Conservation (phyloP, 805 yeast genomes). For the Wickerhamiella qilinensis region DNA sequence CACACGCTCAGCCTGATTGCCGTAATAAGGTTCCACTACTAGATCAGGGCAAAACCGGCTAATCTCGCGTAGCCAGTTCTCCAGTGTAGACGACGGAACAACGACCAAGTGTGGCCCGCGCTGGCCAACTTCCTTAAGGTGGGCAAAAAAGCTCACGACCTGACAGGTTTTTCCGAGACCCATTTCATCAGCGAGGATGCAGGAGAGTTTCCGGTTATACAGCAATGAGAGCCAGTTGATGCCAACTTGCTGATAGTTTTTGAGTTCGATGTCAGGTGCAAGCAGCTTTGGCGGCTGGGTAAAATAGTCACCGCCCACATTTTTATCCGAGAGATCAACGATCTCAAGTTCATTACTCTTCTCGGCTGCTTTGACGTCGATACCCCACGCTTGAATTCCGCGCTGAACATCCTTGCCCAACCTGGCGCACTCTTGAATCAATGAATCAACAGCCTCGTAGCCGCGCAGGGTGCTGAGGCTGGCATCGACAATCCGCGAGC, state of each 20-base stretch:
- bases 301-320: constrained; percentile 26
- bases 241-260: constrained; percentile 93
- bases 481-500: constrained; percentile 58
- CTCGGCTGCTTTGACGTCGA: constrained; percentile 41
- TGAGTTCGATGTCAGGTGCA: constrained; percentile 47
- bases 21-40: constrained; percentile 84
- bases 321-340: constrained; percentile 30
- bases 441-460: constrained; percentile 86
- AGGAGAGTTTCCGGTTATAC: constrained; percentile 64
- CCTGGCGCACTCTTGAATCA: constrained; percentile 66
- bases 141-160: constrained; percentile 82
- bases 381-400: constrained; percentile 80
- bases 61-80: constrained; percentile 94
- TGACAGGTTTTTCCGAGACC: constrained; percentile 93
- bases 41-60: constrained; percentile 69
- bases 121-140: constrained; percentile 51
- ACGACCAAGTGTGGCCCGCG: constrained; percentile 81
- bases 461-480: constrained; percentile 62
- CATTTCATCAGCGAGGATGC: constrained; percentile 97
- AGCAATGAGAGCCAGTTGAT: constrained; percentile 79
- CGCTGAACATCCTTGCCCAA: constrained; percentile 55
- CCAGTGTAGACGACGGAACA: constrained; percentile 92
- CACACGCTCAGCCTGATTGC: constrained; percentile 68
- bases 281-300: constrained; percentile 56
- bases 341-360: constrained; percentile 47